These are phyloP conservation scores for Rhododendron griersonianum DNA, from an alignment of 148 eudicot species.

Conservation along the genomic window DNA sequence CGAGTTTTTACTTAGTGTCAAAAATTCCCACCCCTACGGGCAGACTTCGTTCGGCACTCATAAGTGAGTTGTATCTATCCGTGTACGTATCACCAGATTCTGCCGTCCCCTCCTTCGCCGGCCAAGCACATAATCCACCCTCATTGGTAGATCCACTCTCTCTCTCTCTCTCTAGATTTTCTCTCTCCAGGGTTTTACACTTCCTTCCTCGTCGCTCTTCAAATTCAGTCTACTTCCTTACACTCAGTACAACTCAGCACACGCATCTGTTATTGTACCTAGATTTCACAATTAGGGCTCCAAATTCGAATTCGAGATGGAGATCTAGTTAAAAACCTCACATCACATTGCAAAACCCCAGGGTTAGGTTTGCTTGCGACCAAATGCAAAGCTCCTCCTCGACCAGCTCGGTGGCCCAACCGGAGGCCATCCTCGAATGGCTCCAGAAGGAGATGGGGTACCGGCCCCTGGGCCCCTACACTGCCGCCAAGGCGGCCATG, in stretches of 20 bases:
- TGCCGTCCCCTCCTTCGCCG: conserved; percentile 5
- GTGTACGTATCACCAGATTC: neutral
- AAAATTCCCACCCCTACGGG: no score
- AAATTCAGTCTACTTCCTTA: neutral
- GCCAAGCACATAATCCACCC: neutral
- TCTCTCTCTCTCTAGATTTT: conserved; percentile 9
- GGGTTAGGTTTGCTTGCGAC: conserved; percentile 10
- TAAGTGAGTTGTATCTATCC: neutral
- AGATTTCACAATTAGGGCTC: neutral
- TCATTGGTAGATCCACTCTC: neutral
- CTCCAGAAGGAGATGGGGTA: conserved; percentile 92
- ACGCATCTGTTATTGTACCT: neutral
- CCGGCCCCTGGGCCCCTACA: conserved; percentile 56
- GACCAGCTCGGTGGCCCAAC: conserved; percentile 52
- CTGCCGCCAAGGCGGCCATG: conserved; percentile 35
- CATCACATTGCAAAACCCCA: conserved; percentile 2
- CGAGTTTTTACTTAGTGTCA: no score
- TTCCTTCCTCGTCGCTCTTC: neutral
- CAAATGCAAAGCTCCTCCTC: conserved; percentile 67
- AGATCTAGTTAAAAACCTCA: neutral
- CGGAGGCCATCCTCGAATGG: conserved; percentile 88
- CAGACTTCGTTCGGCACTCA: neutral
- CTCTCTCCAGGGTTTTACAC: conserved; percentile 2
- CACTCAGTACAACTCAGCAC: neutral
- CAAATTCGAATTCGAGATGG: neutral